Evolutionary conservation across 2,329 filamentous ascomycete genomes (phyloP), one percentile per base, ranked within the genome.

Genomic region (Botrytis squamosa): DNA sequence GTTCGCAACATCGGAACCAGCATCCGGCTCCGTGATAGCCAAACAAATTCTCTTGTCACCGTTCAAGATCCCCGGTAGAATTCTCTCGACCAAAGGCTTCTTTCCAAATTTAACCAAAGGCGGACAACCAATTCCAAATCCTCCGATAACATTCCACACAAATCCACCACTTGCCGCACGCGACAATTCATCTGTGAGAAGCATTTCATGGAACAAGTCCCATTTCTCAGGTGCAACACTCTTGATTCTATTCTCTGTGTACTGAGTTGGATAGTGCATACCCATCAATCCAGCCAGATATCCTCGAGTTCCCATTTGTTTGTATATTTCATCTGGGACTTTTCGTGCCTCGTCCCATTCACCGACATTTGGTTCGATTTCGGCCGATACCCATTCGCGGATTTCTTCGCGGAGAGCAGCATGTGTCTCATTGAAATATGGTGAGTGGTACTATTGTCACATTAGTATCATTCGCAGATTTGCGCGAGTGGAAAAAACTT

Each of bases 141-240:
- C 96, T 78, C 95, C 96, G 76, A 98, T 92, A 80, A 98, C 86
- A 83, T 97, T 97, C 96, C 96, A 98, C 36, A 98, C 94, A 76
- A 98, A 92, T 74, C 96, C 96, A 80, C 96, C 96, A 66, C 93
- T 97, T 73, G 92, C 96, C 69, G 90, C 87, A 72, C 96, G 93
- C 57, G 93, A 97, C 63, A 99, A 85, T 87, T 99, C 96, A 79
- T 99, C 96, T 1, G 95, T 98, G 74, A 99, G 82, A 63, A 98
- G 88, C 89, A 98, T 88, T 87, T 99, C 96, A 84, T 99, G 96
- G 90, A 98, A 99, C 63, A 97, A 89, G 85, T 99, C 96, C 95
- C 95, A 99, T 82, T 96, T 91, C 84, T 98, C 94, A 0, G 93
- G 86, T 0, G 92, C 84, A 20, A 99, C 96, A 67, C 90, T 92